These are phyloP conservation scores for Pythium volutum DNA, from an alignment of 352 stramenopile genomes.

Conservation along the genomic window DNA sequence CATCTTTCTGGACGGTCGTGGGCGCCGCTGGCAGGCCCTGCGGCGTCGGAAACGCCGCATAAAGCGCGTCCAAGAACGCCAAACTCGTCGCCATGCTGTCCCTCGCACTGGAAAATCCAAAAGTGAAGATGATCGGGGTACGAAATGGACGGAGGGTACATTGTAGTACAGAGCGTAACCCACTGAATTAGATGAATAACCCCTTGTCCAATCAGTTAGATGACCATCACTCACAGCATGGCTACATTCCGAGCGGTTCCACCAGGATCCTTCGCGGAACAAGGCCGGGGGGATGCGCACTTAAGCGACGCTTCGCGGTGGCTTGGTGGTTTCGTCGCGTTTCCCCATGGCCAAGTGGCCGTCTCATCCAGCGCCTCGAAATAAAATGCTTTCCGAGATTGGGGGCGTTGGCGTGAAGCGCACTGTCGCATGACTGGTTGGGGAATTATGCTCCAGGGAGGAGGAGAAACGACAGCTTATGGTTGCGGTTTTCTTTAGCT, in stretches of 20 bases:
- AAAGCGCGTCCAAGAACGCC: constrained; percentile 16
- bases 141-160: no score
- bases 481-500: constrained; percentile 10
- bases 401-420: neutral
- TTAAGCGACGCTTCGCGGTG: neutral
- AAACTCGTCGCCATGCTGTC: constrained; percentile 5
- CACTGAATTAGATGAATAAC: neutral
- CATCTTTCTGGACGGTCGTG: neutral
- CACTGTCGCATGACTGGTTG: constrained; percentile 4
- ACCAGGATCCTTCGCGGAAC: constrained; percentile 7
- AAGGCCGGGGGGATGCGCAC: neutral
- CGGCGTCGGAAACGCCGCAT: constrained; percentile 20
- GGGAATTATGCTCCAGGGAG: neutral
- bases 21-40: neutral
- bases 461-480: constrained; percentile 5
- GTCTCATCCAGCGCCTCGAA: neutral
- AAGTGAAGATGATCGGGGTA: constrained; percentile 3
- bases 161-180: neutral
- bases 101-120: neutral
- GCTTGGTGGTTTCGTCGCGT: neutral
- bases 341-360: neutral
- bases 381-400: neutral
- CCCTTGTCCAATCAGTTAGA: neutral
- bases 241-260: constrained; percentile 6
- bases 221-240: constrained; percentile 19